A percentile compares a stretch with the other conserved stretches of the same genome.
phyloP scores from a whole-genome alignment of 441 rosid species.

The Pelargonium fulgidum region DNA sequence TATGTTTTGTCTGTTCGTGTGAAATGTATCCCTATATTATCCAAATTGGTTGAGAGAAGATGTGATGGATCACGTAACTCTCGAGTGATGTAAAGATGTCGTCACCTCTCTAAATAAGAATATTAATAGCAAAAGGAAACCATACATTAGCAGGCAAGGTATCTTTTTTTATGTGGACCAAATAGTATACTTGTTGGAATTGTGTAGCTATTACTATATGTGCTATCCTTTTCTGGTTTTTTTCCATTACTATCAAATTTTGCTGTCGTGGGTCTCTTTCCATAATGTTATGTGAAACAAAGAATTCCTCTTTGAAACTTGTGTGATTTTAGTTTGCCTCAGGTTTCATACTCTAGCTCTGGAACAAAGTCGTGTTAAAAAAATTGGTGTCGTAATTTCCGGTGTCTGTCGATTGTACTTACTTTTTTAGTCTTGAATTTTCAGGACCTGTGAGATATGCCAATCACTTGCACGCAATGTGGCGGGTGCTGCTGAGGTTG shows the following conservation, averaged over 20 bases:
- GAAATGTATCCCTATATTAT: neutral
- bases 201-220: neutral
- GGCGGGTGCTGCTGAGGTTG: conserved; percentile 35
- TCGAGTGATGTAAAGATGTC: neutral
- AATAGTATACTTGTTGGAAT: neutral
- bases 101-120: neutral
- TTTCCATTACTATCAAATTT: too few relatives aligned
- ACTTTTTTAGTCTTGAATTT: neutral
- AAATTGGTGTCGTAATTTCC: too few relatives aligned
- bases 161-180: neutral
- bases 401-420: too few relatives aligned
- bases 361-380: neutral
- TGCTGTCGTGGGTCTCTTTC: too few relatives aligned
- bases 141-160: neutral
- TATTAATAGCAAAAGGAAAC: neutral
- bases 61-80: neutral
- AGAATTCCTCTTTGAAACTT: neutral
- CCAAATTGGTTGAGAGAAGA: neutral
- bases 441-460: conserved; percentile 77
- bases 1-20: neutral
- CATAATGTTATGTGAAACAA: too few relatives aligned
- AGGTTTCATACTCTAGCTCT: neutral
- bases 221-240: neutral
- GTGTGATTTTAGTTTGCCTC: neutral
- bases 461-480: conserved; percentile 53